phyloP scores from a whole-genome alignment of 176 grass and related monocot species.

The Carex littledalei region DNA sequence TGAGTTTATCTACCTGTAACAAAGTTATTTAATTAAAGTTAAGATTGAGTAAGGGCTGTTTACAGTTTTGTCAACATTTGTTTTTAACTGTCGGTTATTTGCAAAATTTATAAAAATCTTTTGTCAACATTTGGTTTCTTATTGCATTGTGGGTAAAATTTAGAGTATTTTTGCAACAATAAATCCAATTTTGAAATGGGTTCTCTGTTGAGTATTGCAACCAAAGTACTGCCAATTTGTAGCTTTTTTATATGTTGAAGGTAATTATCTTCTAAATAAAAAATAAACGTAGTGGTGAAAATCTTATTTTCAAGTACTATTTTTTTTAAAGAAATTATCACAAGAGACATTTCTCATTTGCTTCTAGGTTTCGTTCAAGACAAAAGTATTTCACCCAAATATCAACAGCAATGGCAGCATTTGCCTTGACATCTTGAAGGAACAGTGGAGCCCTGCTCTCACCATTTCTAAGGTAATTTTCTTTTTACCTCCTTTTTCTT shows the following conservation, averaged over 20 bases:
- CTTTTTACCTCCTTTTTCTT: not conserved
- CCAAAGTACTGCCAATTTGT: not conserved
- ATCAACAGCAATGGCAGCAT: conserved; percentile 31
- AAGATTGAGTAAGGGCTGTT: not conserved
- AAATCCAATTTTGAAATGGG: not conserved
- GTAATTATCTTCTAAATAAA: not conserved
- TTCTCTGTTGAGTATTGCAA: not conserved
- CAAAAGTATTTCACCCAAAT: conserved; percentile 42
- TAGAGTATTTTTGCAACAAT: not conserved
- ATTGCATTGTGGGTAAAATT: not conserved
- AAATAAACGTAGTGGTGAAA: not conserved
- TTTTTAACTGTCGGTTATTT: not conserved
- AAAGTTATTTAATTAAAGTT: not conserved
- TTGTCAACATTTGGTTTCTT: not conserved
- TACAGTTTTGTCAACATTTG: not conserved
- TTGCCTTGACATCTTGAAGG: conserved; percentile 23
- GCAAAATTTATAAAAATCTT: not conserved
- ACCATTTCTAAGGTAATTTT: conserved; percentile 46
- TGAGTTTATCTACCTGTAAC: not conserved
- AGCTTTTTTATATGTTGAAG: not conserved
- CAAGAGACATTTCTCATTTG: not conserved
- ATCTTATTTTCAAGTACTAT: not conserved
- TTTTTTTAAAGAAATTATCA: not conserved
- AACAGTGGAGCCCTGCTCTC: conserved; percentile 39
- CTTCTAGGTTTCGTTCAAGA: conserved; percentile 44